These are phyloP conservation scores for Poteriospumella lacustris DNA, from an alignment of 108 stramenopile species.

Conservation along the genomic window DNA sequence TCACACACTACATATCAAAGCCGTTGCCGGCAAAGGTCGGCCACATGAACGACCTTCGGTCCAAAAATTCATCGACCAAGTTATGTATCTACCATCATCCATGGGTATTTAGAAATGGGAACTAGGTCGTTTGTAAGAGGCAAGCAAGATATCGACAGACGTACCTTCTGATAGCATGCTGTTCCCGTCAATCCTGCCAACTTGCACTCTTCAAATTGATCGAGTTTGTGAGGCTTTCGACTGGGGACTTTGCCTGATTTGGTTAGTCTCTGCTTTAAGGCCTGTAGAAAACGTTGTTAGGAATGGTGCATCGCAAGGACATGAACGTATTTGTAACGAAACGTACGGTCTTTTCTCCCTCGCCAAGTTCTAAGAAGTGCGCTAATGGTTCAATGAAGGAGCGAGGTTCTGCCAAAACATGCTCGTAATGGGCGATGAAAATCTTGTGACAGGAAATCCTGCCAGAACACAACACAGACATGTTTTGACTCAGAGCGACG, in stretches of 20 bases:
- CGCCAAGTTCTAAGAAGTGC: background rate
- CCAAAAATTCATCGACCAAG: background rate
- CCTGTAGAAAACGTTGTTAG: background rate
- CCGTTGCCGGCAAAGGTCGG: slow-evolving; percentile 19
- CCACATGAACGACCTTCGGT: background rate
- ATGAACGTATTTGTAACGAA: background rate
- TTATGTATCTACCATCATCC: background rate
- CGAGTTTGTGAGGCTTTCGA: background rate
- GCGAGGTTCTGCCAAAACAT: background rate
- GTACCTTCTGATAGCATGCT: slow-evolving; percentile 13
- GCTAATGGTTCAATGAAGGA: slow-evolving; percentile 11
- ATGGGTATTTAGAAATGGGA: background rate
- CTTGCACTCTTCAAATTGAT: slow-evolving; percentile 22
- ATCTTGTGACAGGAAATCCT: slow-evolving; percentile 23
- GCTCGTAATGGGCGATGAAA: slow-evolving; percentile 19
- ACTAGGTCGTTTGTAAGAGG: background rate
- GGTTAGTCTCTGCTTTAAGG: background rate
- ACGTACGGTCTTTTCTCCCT: background rate
- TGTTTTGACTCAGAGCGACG: background rate
- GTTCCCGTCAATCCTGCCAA: background rate
- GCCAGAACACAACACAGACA: background rate
- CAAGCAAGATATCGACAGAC: background rate
- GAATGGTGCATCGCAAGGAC: background rate
- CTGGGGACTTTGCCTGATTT: background rate
- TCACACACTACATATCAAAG: too few species aligned